Percentiles rank a stretch among this genome's conserved stretches.
phyloP scores from a whole-genome alignment of 2,329 filamentous ascomycete genomes.

The Trichoderma sp. region DNA sequence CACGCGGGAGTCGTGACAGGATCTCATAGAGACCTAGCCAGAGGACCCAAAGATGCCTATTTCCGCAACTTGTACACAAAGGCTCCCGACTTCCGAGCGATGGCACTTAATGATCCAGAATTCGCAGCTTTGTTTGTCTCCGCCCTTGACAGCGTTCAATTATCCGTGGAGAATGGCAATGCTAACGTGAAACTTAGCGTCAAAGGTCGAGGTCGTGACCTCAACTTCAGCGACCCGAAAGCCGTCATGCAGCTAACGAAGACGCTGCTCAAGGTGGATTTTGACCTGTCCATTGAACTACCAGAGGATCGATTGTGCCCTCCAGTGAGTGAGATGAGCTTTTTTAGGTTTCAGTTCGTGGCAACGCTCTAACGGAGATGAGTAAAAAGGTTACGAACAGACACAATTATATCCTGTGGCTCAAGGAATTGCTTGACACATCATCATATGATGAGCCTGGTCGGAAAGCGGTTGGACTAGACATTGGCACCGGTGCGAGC shows the following conservation, averaged over 20 bases:
- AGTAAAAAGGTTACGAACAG: slow-evolving; percentile 60
- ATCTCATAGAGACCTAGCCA: neutral
- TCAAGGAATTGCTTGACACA: slow-evolving; percentile 79
- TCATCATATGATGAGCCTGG: slow-evolving; percentile 56
- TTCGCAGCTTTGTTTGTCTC: slow-evolving; percentile 48
- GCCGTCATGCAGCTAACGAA: slow-evolving; percentile 82
- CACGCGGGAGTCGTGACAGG: neutral
- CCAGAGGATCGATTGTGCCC: slow-evolving; percentile 83
- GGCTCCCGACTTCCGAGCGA: slow-evolving; percentile 49
- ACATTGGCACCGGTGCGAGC: slow-evolving; percentile 89
- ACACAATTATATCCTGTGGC: slow-evolving; percentile 89
- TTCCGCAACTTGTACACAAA: slow-evolving; percentile 48
- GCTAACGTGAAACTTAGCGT: slow-evolving; percentile 23
- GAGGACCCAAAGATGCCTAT: slow-evolving; percentile 35
- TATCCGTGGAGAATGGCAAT: neutral
- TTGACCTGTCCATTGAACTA: slow-evolving; percentile 70
- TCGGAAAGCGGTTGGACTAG: slow-evolving; percentile 69
- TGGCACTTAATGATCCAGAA: slow-evolving; percentile 47
- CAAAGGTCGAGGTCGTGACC: slow-evolving; percentile 53
- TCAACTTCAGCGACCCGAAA: slow-evolving; percentile 80
- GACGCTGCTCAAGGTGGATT: slow-evolving; percentile 75
- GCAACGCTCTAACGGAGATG: neutral
- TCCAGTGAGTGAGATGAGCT: slow-evolving; percentile 59
- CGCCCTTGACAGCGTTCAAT: neutral
- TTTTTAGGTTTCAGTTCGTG: neutral